These are phyloP conservation scores for Aspergillus coremiiformis DNA, from an alignment of 495 filamentous ascomycete genomes.

Conservation along the genomic window DNA sequence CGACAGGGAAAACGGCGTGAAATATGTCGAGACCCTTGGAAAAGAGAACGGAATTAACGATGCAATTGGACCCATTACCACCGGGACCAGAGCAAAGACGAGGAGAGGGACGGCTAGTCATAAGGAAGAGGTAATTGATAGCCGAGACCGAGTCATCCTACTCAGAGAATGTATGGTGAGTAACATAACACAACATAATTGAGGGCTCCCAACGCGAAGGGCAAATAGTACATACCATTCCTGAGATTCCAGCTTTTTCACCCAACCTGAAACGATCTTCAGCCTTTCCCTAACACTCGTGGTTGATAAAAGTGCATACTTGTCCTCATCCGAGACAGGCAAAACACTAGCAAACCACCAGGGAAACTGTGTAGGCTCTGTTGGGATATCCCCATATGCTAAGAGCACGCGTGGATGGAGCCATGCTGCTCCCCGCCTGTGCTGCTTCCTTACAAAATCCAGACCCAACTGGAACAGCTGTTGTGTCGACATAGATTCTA, in stretches of 20 bases:
- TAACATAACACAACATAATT: neutral
- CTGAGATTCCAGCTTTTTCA: conserved; percentile 60
- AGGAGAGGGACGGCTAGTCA: conserved; percentile 47
- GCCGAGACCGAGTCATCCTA: conserved; percentile 29
- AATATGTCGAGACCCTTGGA: conserved; percentile 24
- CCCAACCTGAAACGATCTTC: conserved; percentile 72
- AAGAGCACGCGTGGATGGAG: conserved; percentile 58
- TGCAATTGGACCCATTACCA: conserved; percentile 20
- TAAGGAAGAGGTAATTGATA: conserved; percentile 34
- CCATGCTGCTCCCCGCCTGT: conserved; percentile 60
- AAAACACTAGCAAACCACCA: conserved; percentile 88
- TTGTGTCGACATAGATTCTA: conserved; percentile 60
- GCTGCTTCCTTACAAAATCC: conserved; percentile 61
- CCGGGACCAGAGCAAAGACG: conserved; percentile 28
- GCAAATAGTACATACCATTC: conserved; percentile 53
- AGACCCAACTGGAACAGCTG: conserved; percentile 56
- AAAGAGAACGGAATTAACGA: conserved; percentile 18
- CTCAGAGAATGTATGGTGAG: conserved; percentile 10
- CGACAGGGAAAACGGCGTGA: conserved; percentile 33
- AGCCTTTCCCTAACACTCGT: conserved; percentile 71
- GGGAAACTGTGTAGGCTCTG: conserved; percentile 68
- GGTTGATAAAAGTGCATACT: conserved; percentile 64
- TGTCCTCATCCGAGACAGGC: conserved; percentile 68
- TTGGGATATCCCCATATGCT: conserved; percentile 70
- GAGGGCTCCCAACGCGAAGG: neutral